phyloP scores from a whole-genome alignment of 495 filamentous ascomycete species.

The Acidiella bohemica region DNA sequence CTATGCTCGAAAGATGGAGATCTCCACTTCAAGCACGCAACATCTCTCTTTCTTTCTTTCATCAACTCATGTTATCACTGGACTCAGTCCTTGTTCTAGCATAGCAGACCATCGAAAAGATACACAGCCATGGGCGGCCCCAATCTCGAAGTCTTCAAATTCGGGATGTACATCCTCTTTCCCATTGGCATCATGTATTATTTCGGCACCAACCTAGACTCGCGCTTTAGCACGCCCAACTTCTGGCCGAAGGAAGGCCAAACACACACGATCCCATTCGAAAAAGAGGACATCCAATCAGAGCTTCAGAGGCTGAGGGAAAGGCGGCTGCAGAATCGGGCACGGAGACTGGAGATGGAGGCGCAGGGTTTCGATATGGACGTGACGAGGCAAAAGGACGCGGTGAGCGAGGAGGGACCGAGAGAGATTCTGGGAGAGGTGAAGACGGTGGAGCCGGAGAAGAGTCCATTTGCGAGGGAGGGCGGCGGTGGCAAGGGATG shows the following conservation, averaged over 20 bases:
- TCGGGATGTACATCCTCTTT: slow-evolving; percentile 97
- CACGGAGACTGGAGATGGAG: slow-evolving; percentile 44
- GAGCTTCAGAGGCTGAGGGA: slow-evolving; percentile 63
- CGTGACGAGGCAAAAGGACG: slow-evolving; percentile 6
- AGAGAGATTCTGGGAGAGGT: slow-evolving; percentile 13
- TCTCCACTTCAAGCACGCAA: too few species aligned
- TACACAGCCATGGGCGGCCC: slow-evolving; percentile 68
- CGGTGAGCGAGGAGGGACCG: slow-evolving; percentile 5
- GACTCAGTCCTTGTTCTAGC: too few species aligned
- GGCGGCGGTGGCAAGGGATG: slow-evolving; percentile 12
- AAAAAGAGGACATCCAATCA: slow-evolving; percentile 69
- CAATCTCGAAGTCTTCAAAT: slow-evolving; percentile 97
- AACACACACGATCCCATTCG: slow-evolving; percentile 77
- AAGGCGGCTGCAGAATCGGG: slow-evolving; percentile 45
- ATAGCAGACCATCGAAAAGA: background rate
- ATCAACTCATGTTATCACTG: too few species aligned
- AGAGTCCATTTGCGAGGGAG: slow-evolving; percentile 13
- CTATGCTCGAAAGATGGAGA: too few species aligned
- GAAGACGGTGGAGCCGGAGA: slow-evolving; percentile 15
- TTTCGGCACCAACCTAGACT: slow-evolving; percentile 96
- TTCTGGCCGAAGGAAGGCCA: slow-evolving; percentile 89
- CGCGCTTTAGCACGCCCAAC: slow-evolving; percentile 68
- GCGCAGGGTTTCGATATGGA: slow-evolving; percentile 27
- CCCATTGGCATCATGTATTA: slow-evolving; percentile 99
- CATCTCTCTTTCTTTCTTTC: too few species aligned